Conservation (phyloP, 148 eudicot genomes). For the Dysphania ambrosioides region DNA sequence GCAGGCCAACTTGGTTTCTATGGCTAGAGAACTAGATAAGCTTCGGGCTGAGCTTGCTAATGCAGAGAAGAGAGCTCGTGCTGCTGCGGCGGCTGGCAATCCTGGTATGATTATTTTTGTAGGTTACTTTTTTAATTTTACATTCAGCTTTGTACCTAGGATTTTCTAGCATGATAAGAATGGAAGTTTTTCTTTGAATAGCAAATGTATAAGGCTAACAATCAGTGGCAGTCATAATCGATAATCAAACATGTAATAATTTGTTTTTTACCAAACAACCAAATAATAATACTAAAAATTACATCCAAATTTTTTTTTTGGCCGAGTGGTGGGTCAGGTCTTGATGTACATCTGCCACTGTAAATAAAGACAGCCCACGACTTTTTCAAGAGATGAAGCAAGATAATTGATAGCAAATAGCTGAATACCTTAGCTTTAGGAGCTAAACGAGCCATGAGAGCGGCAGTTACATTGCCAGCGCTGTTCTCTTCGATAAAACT, state of each 20-base stretch:
- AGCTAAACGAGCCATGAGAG: constrained; percentile 98
- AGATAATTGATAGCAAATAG: background rate
- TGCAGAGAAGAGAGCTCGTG: constrained; percentile 87
- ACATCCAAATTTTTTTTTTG: too few relatives aligned
- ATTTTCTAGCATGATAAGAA: background rate
- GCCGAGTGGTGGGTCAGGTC: too few relatives aligned
- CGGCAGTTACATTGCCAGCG: constrained; percentile 99
- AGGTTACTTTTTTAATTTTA: constrained; percentile 7
- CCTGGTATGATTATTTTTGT: constrained; percentile 43
- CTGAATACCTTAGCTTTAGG: constrained; percentile 99
- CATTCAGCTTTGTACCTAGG: too few relatives aligned
- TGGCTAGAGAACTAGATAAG: constrained; percentile 92
- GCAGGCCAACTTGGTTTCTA: constrained; percentile 75
- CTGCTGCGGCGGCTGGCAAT: constrained; percentile 65
- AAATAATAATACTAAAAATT: too few relatives aligned
- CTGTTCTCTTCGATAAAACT: constrained; percentile 97
- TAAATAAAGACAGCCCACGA: background rate
- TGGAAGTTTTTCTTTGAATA: background rate
- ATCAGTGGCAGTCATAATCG: too few relatives aligned
- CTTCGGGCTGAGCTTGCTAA: constrained; percentile 95
- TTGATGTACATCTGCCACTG: too few relatives aligned
- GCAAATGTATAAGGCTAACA: background rate
- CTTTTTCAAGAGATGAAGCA: background rate
- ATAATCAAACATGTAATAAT: too few relatives aligned
- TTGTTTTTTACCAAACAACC: too few relatives aligned